Conservation (phyloP, 257 asterid genomes). For the Ocimum tenuiflorum region DNA sequence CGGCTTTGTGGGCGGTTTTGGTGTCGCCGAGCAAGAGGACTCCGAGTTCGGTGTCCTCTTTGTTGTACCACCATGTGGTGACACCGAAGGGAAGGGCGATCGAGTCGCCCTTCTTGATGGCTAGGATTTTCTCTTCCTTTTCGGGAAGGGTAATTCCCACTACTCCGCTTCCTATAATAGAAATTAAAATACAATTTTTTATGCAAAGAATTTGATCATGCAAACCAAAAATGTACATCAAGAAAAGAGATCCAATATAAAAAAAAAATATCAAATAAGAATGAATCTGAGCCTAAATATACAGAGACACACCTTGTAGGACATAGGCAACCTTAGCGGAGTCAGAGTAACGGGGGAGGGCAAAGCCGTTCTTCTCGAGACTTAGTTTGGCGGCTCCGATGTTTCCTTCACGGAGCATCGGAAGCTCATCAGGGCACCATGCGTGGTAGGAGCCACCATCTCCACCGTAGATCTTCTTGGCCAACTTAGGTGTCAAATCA, state of each 20-base stretch:
- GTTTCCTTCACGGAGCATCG: conserved; percentile 53
- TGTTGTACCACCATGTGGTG: conserved; percentile 80
- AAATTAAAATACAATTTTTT: no score
- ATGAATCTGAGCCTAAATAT: no score
- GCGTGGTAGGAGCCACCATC: conserved; percentile 67
- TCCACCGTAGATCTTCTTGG: conserved; percentile 54
- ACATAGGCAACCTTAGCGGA: conserved; percentile 70
- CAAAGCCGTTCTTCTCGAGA: conserved; percentile 55
- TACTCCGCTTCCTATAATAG: conserved; percentile 43
- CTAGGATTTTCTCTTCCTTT: conserved; percentile 65
- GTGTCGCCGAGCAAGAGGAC: conserved; percentile 74
- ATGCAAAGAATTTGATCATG: no score
- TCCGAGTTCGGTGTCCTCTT: conserved; percentile 55
- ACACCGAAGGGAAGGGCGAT: conserved; percentile 72
- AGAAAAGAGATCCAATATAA: no score
- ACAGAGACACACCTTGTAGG: conserved; percentile 63
- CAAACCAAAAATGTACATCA: no score
- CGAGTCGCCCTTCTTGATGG: conserved; percentile 65
- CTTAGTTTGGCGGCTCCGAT: conserved; percentile 68
- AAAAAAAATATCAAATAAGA: no score
- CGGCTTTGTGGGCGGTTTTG: conserved; percentile 50
- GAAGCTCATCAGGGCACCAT: conserved; percentile 68
- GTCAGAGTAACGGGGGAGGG: conserved; percentile 59
- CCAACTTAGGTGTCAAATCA: conserved; percentile 55
- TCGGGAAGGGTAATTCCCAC: conserved; percentile 69